Percentiles rank a stretch among this genome's conserved stretches.
These are phyloP conservation scores for Conticribra guillardii DNA, from an alignment of 108 stramenopile genomes.

Conservation along the genomic window DNA sequence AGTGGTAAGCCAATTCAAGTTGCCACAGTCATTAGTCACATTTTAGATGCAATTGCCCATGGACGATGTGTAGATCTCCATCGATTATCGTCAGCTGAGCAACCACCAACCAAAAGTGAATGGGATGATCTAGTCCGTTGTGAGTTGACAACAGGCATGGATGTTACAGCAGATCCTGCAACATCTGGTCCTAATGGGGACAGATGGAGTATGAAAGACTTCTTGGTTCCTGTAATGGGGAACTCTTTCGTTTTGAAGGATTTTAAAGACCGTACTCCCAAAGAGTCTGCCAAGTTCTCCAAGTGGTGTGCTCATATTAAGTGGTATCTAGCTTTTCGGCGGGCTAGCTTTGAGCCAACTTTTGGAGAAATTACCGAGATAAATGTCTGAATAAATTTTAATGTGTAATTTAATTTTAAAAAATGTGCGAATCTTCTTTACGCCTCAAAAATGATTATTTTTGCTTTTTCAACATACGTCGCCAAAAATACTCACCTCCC, in stretches of 20 bases:
- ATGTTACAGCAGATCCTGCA: slow-evolving; percentile 64
- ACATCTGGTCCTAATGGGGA: slow-evolving; percentile 57
- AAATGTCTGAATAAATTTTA: too few species aligned
- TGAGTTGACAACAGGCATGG: slow-evolving; percentile 54
- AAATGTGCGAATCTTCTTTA: too few species aligned
- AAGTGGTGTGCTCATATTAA: slow-evolving; percentile 65
- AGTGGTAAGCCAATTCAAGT: slow-evolving; percentile 74
- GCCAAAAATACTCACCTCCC: too few species aligned
- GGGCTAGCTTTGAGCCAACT: slow-evolving; percentile 56
- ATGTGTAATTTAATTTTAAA: too few species aligned
- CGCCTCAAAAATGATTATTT: too few species aligned
- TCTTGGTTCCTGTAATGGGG: slow-evolving; percentile 70
- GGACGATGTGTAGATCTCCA: slow-evolving; percentile 66
- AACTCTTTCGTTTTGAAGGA: slow-evolving; percentile 50
- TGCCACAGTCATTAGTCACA: slow-evolving; percentile 68
- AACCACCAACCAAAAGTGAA: slow-evolving; percentile 61
- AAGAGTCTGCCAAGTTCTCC: slow-evolving; percentile 45
- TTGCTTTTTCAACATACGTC: too few species aligned
- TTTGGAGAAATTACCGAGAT: too few species aligned
- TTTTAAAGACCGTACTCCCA: slow-evolving; percentile 58
- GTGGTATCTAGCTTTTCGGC: slow-evolving; percentile 69
- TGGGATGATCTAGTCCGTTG: slow-evolving; percentile 66
- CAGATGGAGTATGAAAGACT: slow-evolving; percentile 65
- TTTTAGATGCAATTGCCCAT: slow-evolving; percentile 60
- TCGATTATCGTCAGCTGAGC: slow-evolving; percentile 33